Conservation (phyloP, 345 rosid species). For the Citrus australasica region DNA sequence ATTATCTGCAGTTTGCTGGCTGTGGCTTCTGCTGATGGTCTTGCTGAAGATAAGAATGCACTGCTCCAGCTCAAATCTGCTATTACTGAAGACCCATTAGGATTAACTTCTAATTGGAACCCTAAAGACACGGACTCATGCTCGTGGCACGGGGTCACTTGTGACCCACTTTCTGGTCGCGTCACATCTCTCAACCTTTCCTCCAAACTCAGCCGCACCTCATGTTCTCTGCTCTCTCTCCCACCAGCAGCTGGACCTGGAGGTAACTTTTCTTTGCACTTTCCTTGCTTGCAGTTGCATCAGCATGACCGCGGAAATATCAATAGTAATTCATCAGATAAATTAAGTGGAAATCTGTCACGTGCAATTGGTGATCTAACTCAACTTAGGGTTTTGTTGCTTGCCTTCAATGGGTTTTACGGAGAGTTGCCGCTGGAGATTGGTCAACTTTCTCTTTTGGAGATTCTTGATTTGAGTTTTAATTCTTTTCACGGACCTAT, state of each 20-base stretch:
- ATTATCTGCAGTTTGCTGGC: neutral
- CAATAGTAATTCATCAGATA: constrained; percentile 3
- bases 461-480: constrained; percentile 53
- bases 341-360: constrained; percentile 30
- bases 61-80: constrained; percentile 39
- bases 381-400: constrained; percentile 35
- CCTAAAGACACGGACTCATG: constrained; percentile 38
- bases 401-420: constrained; percentile 36
- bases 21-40: constrained; percentile 4
- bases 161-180: constrained; percentile 36
- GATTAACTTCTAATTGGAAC: constrained; percentile 48
- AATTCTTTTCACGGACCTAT: constrained; percentile 37
- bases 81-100: constrained; percentile 36
- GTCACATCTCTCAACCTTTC: constrained; percentile 35
- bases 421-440: constrained; percentile 40
- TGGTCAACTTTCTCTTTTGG: constrained; percentile 32
- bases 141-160: constrained; percentile 40
- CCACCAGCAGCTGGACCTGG: neutral
- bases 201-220: constrained; percentile 15
- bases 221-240: constrained; percentile 24
- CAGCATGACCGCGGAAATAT: neutral
- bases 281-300: constrained; percentile 26
- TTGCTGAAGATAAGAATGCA: constrained; percentile 30
- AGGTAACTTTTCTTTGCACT: constrained; percentile 33
- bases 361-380: constrained; percentile 33